Percentiles rank a stretch among this genome's conserved stretches.
Evolutionary conservation across 352 stramenopile genomes (phyloP).

Genomic region (Phytopythium ostracodes): DNA sequence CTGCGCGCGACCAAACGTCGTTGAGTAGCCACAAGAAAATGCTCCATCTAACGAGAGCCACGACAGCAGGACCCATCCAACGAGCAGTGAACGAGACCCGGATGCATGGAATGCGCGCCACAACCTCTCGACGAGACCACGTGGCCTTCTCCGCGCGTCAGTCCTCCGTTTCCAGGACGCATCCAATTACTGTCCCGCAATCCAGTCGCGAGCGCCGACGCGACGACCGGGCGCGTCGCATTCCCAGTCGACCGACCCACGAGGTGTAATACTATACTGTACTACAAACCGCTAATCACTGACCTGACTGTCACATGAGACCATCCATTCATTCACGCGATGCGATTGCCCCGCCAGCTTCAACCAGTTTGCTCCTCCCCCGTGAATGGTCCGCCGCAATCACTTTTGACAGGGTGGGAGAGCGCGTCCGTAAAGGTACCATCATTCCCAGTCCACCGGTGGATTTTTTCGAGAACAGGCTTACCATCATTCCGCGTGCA

Average conservation of each 20-base stretch:
- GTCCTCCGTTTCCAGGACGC: neutral
- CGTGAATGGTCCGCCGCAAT: neutral
- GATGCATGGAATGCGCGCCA: neutral
- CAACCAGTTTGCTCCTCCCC: neutral
- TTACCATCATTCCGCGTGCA: neutral
- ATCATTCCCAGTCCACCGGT: neutral
- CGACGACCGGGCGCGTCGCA: neutral
- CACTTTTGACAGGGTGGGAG: neutral
- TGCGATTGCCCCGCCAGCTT: neutral
- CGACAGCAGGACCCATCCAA: neutral
- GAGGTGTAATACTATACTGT: neutral
- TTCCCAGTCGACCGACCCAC: neutral
- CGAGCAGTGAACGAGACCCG: no score
- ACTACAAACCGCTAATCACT: no score
- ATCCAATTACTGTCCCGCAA: neutral
- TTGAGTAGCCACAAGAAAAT: neutral
- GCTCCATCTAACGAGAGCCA: neutral
- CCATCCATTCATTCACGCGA: no score
- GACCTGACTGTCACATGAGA: no score
- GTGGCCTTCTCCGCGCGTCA: neutral
- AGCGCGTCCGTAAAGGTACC: neutral
- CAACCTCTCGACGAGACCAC: neutral
- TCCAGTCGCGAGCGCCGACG: neutral
- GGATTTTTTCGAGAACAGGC: conserved; percentile 2
- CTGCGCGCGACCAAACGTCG: neutral